Conservation (phyloP, 1,284 basidiomycete species). For the Fomitopsis palustris region DNA sequence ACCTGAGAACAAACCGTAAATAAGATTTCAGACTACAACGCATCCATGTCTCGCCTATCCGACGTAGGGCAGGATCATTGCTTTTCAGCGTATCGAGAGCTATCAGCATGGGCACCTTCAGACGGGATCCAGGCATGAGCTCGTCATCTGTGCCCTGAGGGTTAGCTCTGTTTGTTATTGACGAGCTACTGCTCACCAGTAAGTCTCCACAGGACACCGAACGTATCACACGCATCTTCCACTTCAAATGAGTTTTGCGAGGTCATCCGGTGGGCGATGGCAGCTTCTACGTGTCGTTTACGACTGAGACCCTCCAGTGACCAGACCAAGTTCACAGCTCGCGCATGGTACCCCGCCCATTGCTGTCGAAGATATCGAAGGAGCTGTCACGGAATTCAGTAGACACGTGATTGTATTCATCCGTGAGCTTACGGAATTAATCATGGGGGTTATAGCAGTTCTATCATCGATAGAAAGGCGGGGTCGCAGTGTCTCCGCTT, state of each 20-base stretch:
- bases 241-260: constrained; percentile 45
- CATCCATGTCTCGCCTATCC: constrained; percentile 94
- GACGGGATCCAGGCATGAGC: constrained; percentile 73
- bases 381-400: constrained; percentile 40
- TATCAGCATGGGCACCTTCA: constrained; percentile 84
- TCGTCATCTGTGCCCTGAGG: constrained; percentile 64
- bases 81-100: constrained; percentile 82
- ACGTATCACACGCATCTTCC: constrained; percentile 75
- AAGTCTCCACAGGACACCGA: constrained; percentile 90
- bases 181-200: constrained; percentile 51
- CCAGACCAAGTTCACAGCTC: constrained; percentile 88
- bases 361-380: constrained; percentile 73
- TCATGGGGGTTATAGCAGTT: constrained; percentile 50
- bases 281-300: constrained; percentile 69
- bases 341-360: constrained; percentile 73
- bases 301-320: constrained; percentile 64
- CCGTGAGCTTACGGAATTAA: constrained; percentile 37
- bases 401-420: too few relatives aligned
- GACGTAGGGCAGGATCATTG: constrained; percentile 68
- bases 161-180: neutral
- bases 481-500: constrained; percentile 48
- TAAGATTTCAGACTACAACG: constrained; percentile 90
- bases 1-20: constrained; percentile 56
- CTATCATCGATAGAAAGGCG: constrained; percentile 52
- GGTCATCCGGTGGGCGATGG: constrained; percentile 69